Conservation (phyloP, 352 stramenopile genomes). For the Phytophthora megakarya region DNA sequence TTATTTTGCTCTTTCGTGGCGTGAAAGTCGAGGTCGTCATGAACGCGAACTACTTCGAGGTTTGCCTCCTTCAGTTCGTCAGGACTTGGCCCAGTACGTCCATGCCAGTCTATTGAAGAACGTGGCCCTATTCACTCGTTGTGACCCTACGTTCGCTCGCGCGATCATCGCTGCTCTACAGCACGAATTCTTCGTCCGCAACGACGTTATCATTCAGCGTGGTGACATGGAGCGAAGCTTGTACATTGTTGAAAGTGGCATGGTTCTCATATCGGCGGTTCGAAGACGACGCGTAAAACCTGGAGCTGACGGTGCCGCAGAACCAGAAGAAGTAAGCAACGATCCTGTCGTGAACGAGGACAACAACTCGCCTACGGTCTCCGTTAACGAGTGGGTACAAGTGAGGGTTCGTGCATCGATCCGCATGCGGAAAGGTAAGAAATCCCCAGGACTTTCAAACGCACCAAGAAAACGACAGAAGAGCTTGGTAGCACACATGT, state of each 20-base stretch:
- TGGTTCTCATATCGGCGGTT: slow-evolving; percentile 65
- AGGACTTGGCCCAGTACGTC: slow-evolving; percentile 69
- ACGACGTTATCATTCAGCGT: slow-evolving; percentile 76
- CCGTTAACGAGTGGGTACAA: slow-evolving; percentile 43
- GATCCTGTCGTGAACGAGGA: slow-evolving; percentile 6
- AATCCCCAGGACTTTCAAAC: slow-evolving; percentile 1
- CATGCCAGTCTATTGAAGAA: slow-evolving; percentile 65
- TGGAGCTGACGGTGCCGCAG: background rate
- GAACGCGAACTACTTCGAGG: slow-evolving; percentile 61
- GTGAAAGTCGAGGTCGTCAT: slow-evolving; percentile 68
- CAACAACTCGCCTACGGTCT: slow-evolving; percentile 24
- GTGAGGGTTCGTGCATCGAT: slow-evolving; percentile 23
- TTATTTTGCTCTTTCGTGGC: slow-evolving; percentile 73
- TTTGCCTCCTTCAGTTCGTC: slow-evolving; percentile 51
- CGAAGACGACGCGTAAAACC: slow-evolving; percentile 17
- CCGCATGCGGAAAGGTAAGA: slow-evolving; percentile 16
- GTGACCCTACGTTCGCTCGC: slow-evolving; percentile 62
- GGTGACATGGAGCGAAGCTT: slow-evolving; percentile 63
- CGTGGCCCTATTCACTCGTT: slow-evolving; percentile 61
- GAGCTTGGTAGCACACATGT: slow-evolving; percentile 32
- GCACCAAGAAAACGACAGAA: slow-evolving; percentile 13
- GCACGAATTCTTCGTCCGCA: slow-evolving; percentile 74
- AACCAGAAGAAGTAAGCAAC: slow-evolving; percentile 10
- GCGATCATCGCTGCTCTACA: slow-evolving; percentile 68
- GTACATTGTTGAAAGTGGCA: slow-evolving; percentile 73